Base-by-base conservation (phyloP, 2,329 filamentous ascomycete species). In the Byssothecium circinans region DNA sequence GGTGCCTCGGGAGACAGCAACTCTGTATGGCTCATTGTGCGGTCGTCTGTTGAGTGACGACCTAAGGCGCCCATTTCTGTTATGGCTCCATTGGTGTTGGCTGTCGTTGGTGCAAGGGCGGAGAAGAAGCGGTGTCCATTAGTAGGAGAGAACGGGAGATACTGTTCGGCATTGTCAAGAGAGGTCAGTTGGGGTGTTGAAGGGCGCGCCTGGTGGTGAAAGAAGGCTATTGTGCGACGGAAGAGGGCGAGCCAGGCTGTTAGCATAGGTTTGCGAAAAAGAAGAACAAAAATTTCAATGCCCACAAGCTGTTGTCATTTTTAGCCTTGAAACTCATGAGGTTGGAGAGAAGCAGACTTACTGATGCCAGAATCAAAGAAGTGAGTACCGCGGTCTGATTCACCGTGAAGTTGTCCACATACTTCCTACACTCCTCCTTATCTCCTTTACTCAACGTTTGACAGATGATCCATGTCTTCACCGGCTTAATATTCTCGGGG, bases 201-300 rank as follows among this genome's bases (percentile, higher is more conserved):
- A 20, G 49, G 46, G 8, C 56, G 53, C 35, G 33, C 32, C 22
- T 25, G 29, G n/a, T 37, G 47, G 19, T 30, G 29, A 22, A 43
- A 42, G 47, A 27, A 48, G 45, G 45, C 33, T 40, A 48, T 47
- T 25, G 48, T 39, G 32, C 34, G 27, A 7, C 15, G 17, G 52
- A 65, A 50, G 38, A 64, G 47, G 17, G 58, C 37, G 36, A 49
- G 25, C 63, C 62, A 68, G 37, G 58, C 61, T n/a, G 40, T 29
- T 36, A 65, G 47, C 57, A 68, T 65, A 32, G 59, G 53, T 11
- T 14, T 14, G 19, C 57, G 60, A 40, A 60, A 57, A 49, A 72
- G 22, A 45, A 69, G 41, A 60, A 71, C 23, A 64, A 72, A 53
- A 57, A 71, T 43, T 37, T 63, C 54, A 57, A 75, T 49, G 58